Evolutionary conservation across 192 early-diverging fungal genomes (phyloP).

Genomic region (Coemansia brasiliensis): DNA sequence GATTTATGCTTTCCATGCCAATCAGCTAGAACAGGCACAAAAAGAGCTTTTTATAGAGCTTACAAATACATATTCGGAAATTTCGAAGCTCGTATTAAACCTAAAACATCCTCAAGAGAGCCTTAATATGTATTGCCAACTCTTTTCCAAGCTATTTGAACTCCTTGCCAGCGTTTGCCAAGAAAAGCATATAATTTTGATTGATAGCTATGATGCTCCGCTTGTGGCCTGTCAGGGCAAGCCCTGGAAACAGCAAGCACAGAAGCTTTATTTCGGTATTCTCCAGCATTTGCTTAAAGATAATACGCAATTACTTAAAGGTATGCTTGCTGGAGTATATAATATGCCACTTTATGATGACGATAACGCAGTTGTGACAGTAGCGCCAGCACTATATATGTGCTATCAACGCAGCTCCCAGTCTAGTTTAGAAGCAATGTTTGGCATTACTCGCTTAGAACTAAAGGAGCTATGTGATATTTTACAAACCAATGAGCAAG

Average conservation of each 20-base stretch:
- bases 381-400: not conserved
- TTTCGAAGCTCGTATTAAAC: not conserved
- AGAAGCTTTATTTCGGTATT: not conserved
- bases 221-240: not conserved
- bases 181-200: not conserved
- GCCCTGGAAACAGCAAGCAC: not conserved
- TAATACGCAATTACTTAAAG: not conserved
- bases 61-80: too few relatives aligned
- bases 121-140: not conserved
- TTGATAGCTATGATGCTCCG: not conserved
- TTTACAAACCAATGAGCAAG: too few relatives aligned
- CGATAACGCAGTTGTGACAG: too few relatives aligned
- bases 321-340: not conserved
- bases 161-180: not conserved
- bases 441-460: not conserved
- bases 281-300: not conserved
- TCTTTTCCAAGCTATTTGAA: not conserved
- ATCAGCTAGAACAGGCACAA: too few relatives aligned
- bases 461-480: not conserved
- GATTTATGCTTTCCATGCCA: too few relatives aligned
- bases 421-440: not conserved
- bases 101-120: not conserved
- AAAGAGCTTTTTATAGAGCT: not conserved
- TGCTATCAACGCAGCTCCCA: not conserved
- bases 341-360: not conserved